A percentile compares a stretch with the other conserved stretches of the same genome.
phyloP scores from a whole-genome alignment of 148 eudicot genomes.

The Camellia japonica region DNA sequence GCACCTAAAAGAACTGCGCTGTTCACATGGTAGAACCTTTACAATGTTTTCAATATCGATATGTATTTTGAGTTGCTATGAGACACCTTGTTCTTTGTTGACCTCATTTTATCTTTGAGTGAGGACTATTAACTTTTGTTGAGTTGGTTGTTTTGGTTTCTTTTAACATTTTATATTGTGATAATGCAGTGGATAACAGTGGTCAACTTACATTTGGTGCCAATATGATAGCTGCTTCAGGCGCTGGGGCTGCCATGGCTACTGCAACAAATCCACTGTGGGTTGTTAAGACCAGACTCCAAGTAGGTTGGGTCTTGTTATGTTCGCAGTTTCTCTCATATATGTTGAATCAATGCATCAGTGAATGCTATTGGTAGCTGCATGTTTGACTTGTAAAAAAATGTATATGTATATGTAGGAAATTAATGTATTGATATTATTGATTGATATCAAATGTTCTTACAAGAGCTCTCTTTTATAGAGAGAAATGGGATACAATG shows the following conservation, averaged over 20 bases:
- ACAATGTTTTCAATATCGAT: background rate
- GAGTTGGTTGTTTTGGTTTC: background rate
- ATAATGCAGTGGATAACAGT: conserved; percentile 40
- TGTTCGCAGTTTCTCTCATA: background rate
- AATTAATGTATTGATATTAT: too few relatives aligned
- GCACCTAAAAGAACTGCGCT: conserved; percentile 65
- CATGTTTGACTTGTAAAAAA: background rate
- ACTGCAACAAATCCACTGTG: conserved; percentile 83
- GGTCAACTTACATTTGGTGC: conserved; percentile 72
- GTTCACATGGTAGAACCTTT: conserved; percentile 49
- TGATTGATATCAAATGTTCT: too few relatives aligned
- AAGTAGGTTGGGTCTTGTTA: conserved; percentile 56
- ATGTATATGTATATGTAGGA: background rate
- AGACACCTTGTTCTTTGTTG: conserved; percentile 8
- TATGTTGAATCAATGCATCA: background rate
- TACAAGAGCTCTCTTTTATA: too few relatives aligned
- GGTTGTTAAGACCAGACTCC: conserved; percentile 98
- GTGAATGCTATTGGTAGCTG: background rate
- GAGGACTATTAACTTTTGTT: background rate
- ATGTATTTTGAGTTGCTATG: background rate
- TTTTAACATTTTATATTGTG: conserved; percentile 1
- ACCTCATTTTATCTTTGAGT: background rate
- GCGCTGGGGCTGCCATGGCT: conserved; percentile 92
- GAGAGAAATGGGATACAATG: too few relatives aligned
- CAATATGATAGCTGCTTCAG: conserved; percentile 90